Base-by-base conservation (phyloP, 23 red algal genomes). In the Gracilaria caudata region DNA sequence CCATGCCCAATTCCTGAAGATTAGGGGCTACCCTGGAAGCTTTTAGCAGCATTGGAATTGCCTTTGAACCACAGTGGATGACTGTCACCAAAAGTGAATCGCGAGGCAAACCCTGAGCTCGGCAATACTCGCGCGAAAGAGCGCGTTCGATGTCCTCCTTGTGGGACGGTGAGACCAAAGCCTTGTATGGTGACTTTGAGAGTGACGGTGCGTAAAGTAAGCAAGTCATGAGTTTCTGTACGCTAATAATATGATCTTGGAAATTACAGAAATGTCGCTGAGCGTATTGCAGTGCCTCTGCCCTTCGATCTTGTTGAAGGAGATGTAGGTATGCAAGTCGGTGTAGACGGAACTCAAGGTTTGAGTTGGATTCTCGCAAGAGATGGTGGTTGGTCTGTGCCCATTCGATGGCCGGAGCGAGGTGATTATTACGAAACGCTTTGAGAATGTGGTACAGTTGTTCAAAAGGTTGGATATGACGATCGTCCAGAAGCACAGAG, bases 141-240 rank as follows among this genome's bases (percentile, higher is more conserved):
- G 58, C 54, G 32, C 84, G 71, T 35, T 84, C 82, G 44, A 87
- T 89, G 37, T 96, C 87, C 33, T 81, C 54, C 36, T 49, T 47
- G 20, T 86, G 87, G 13, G 76, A 64, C 2, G 86, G 45, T 4
- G 81, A 64, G 44, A 97, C 87, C 68, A 97, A 68, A 2, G 51
- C 68, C 28, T 86, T 86, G 86, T 97, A 97, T 0, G 87, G 94
- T 7, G 88, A 92, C 13, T 64, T 40, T 24, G 49, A 40, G 6
- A 97, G 79, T 12, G 73, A 72, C 28, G 89, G 70, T 17, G 86
- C 90, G 57, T 91, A 97, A 17, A 92, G 68, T 16, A 97, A 49
- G 63, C 88, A 93, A 4, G 81, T 80, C 89, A 92, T 92, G 10
- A 93, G 82, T 30, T 83, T 77, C 76, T 97, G 94, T 36, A 97